phyloP scores from a whole-genome alignment of 1,284 basidiomycete species.

The Cryptococcus sp. region DNA sequence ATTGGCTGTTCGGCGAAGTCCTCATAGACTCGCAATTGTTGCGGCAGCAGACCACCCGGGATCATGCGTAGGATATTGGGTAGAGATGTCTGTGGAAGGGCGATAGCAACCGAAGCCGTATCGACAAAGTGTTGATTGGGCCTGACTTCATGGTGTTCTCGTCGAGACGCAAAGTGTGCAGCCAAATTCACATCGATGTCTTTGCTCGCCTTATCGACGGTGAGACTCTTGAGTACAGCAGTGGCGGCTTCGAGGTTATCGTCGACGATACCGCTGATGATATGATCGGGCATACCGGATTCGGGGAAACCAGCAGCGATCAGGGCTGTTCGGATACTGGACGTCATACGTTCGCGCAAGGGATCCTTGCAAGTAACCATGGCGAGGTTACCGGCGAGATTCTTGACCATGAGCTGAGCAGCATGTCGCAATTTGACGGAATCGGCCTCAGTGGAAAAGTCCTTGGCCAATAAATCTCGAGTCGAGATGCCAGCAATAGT shows the following conservation, averaged over 20 bases:
- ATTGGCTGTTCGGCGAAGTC: constrained; percentile 68
- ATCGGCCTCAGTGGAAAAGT: constrained; percentile 91
- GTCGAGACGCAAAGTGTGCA: constrained; percentile 73
- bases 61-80: constrained; percentile 88
- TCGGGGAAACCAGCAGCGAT: constrained; percentile 82
- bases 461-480: constrained; percentile 90
- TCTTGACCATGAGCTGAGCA: constrained; percentile 94
- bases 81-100: constrained; percentile 71
- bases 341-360: constrained; percentile 85
- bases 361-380: constrained; percentile 99
- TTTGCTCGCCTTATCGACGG: constrained; percentile 92
- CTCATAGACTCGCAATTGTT: constrained; percentile 89
- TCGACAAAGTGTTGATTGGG: constrained; percentile 78
- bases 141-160: constrained; percentile 71
- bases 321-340: constrained; percentile 75
- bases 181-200: constrained; percentile 91
- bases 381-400: constrained; percentile 92
- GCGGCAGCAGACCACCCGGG: constrained; percentile 70
- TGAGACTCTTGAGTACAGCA: constrained; percentile 91
- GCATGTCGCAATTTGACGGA: constrained; percentile 88
- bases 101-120: constrained; percentile 59
- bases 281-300: constrained; percentile 53
- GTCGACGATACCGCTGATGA: constrained; percentile 73
- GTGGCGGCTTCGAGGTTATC: constrained; percentile 96
- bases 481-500: constrained; percentile 99